phyloP scores from a whole-genome alignment of 1,284 basidiomycete species.

The Heterobasidion parviporum region DNA sequence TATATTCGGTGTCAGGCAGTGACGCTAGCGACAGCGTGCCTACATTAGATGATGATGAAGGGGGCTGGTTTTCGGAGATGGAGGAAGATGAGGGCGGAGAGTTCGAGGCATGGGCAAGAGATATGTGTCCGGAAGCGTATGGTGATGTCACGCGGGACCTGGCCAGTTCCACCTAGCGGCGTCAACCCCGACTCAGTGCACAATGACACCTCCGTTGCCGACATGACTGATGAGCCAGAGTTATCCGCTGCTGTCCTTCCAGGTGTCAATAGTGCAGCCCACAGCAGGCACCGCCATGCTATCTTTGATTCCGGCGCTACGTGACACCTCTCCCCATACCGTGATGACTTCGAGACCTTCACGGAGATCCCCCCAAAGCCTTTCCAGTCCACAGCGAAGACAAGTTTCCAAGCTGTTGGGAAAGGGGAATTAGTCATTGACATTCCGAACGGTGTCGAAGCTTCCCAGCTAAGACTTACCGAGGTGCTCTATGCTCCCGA shows the following conservation, averaged over 20 bases:
- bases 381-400: slow-evolving; percentile 27
- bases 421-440: slow-evolving; percentile 27
- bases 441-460: slow-evolving; percentile 25
- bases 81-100: background rate
- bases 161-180: background rate
- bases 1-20: no score
- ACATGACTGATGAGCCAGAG: background rate
- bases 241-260: background rate
- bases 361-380: slow-evolving; percentile 16
- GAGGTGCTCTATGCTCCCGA: slow-evolving; percentile 27
- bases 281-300: background rate
- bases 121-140: background rate
- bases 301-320: slow-evolving; percentile 27
- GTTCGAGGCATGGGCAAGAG: background rate
- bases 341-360: slow-evolving; percentile 22
- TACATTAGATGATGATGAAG: background rate
- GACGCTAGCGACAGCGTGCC: background rate
- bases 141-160: background rate
- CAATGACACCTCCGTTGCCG: background rate
- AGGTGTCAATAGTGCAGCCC: background rate
- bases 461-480: slow-evolving; percentile 19
- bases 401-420: slow-evolving; percentile 23
- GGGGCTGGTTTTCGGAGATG: background rate
- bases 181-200: background rate
- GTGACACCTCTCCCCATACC: slow-evolving; percentile 30